A percentile compares a stretch with the other conserved stretches of the same genome.
These are phyloP conservation scores for Apiotrichum brassicae DNA, from an alignment of 1,284 basidiomycete species.

Conservation along the genomic window DNA sequence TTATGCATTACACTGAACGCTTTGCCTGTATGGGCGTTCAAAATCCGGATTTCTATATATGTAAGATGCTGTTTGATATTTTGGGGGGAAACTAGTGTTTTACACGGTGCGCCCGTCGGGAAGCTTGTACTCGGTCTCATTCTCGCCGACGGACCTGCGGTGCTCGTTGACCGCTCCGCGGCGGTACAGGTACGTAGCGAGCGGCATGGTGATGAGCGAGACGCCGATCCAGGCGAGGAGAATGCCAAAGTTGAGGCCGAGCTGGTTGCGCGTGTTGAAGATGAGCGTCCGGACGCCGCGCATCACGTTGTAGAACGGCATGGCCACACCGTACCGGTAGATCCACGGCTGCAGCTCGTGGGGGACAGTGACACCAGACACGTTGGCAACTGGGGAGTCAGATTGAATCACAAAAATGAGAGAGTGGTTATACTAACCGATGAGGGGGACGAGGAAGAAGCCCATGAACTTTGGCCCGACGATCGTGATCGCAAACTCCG, in stretches of 20 bases:
- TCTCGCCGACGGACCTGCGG: background rate
- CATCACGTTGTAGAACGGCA: slow-evolving; percentile 66
- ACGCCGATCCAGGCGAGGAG: slow-evolving; percentile 51
- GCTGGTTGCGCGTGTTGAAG: slow-evolving; percentile 60
- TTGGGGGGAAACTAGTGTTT: no score
- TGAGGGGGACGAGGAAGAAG: slow-evolving; percentile 48
- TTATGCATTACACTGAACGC: no score
- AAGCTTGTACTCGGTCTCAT: slow-evolving; percentile 4
- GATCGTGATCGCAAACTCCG: slow-evolving; percentile 52
- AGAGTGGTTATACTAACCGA: slow-evolving; percentile 30
- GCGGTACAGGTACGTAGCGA: slow-evolving; percentile 49
- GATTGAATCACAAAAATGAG: background rate
- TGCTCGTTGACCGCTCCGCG: slow-evolving; percentile 31
- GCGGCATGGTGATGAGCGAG: slow-evolving; percentile 44
- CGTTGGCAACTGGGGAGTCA: slow-evolving; percentile 54
- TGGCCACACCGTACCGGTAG: slow-evolving; percentile 54
- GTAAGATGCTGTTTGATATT: no score
- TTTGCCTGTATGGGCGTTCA: no score
- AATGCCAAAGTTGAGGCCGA: slow-evolving; percentile 51
- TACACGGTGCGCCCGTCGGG: slow-evolving; percentile 2
- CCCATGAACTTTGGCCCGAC: slow-evolving; percentile 41
- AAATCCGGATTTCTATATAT: no score
- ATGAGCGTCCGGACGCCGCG: slow-evolving; percentile 55
- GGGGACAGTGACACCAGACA: slow-evolving; percentile 58
- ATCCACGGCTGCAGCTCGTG: slow-evolving; percentile 62